Evolutionary conservation across 208 protist species (phyloP), one percentile per base, ranked within the genome.

Genomic region (Wallacemonas sp.): DNA sequence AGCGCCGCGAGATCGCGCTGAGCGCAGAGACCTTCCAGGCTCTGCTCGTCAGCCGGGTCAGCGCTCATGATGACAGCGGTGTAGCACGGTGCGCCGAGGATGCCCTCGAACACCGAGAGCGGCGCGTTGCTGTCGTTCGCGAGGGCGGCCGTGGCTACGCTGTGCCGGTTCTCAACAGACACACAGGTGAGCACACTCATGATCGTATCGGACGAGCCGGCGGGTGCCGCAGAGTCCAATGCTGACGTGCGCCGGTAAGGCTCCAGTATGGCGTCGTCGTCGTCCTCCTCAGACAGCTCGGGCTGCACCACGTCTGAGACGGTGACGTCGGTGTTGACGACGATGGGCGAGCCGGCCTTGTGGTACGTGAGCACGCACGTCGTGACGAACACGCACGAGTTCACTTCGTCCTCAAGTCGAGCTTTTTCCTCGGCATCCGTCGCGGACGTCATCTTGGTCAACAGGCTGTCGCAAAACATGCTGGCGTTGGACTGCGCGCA

Each of bases 281-380:
- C 55, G 0, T 62, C 55, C 32, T 62, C 55, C 55, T 62, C 55
- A 2, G 55, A 62, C 19, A 22, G 13, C 55, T 48, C 39, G 5
- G 21, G 39, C 22, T 19, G 37, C 8, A 3, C 55, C 24, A 57
- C 13, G 50, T 57, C 50, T 10, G 3, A 10, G 15, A n/a, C 15
- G 29, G 50, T 57, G 1, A 52, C 26, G 12, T 41, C 32, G 1
- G 61, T 55, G 45, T 57, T 66, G 38, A 38, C 53, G 21, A 59
- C 52, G 45, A 73, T 64, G 3, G 64, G 44, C n/a, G 59, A 52
- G 15, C 68, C 72, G 15, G 46, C 41, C 64, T 76, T 83, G 41
- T 50, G 59, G 54, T 76, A 63, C 21, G 50, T 75, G 58, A 73
- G 57, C 21, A 77, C 63, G 33, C 68, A 76, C n/a, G 73, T 77